Percentiles rank a stretch among this genome's conserved stretches.
phyloP scores from a whole-genome alignment of 768 basidiomycete species.

The Panaeolus cyanescens region DNA sequence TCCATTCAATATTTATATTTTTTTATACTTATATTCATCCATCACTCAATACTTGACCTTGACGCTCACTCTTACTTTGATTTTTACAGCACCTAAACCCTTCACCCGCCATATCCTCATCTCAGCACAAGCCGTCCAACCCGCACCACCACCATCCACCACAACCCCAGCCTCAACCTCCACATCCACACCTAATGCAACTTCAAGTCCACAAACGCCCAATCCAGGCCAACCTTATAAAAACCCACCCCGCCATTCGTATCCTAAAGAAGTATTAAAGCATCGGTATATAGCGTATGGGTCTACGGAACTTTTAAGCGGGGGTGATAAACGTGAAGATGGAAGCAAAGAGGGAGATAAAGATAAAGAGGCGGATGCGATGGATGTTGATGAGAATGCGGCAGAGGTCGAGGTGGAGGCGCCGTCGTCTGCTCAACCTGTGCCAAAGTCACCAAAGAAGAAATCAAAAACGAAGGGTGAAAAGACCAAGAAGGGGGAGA shows the following conservation, averaged over 20 bases:
- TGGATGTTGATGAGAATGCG: not conserved
- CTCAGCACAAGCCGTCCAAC: slow-evolving; percentile 46
- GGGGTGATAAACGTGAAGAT: slow-evolving; percentile 26
- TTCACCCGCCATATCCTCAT: slow-evolving; percentile 62
- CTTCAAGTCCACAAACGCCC: too few relatives aligned
- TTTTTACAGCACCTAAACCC: slow-evolving; percentile 53
- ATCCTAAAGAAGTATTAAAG: slow-evolving; percentile 62
- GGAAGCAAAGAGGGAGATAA: too few relatives aligned
- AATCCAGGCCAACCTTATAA: too few relatives aligned
- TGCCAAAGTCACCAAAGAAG: slow-evolving; percentile 12
- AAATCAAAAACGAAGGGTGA: slow-evolving; percentile 5
- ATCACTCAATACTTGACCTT: too few relatives aligned
- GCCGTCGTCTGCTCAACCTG: slow-evolving; percentile 4
- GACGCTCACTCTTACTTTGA: not conserved
- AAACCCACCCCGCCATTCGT: slow-evolving; percentile 57
- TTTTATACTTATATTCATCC: too few relatives aligned
- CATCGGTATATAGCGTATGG: slow-evolving; percentile 69
- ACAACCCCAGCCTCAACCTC: not conserved
- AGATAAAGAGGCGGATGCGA: not conserved
- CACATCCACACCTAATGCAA: slow-evolving; percentile 18
- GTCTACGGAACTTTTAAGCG: slow-evolving; percentile 31
- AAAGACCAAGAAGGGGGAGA: slow-evolving; percentile 9
- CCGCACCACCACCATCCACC: slow-evolving; percentile 27
- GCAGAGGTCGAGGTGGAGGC: slow-evolving; percentile 5
- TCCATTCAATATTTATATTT: not conserved